Evolutionary conservation across 106 monocot genomes (phyloP), one percentile per base, ranked within the genome.

Genomic region (Acorus gramineus): DNA sequence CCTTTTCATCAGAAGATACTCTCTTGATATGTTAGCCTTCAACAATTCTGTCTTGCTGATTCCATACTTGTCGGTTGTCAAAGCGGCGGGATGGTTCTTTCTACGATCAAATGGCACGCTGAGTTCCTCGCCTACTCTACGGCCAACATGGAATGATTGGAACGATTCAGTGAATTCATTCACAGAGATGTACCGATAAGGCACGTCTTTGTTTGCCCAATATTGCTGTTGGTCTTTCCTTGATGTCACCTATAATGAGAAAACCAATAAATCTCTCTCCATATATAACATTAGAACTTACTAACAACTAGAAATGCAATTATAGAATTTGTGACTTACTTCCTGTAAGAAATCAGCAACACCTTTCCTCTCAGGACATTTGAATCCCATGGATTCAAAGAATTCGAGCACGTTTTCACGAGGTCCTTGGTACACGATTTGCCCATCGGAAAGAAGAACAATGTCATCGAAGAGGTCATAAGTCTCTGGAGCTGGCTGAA

Each of bases 401-500:
- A 88, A 88, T 13, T 77, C 77, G 2, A 83, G 73, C 45, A 83
- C 77, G 52, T 80, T 47, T 48, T 80, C 77, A 9, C 81, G 68
- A 45, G 79, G 75, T 14, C 86, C 86, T 50, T 86, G 82, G 50
- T 82, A 86, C 4, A 86, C 73, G 67, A 85, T 76, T 50, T 85
- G 67, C 49, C 85, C 85, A 50, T 85, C 85, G 4, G 85, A 85
- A 14, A 85, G 73, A 57, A 86, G 82, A 66, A 86, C 10, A 46
- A 86, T 72, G 60, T 86, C 82, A 70, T 86, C 86, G 63, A 86
- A 86, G 52, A 82, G 81, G 10, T 79, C 81, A 52, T 72, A 85
- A 2, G 85, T 85, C 70, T 85, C 85, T 3, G 85, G 85, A 4
- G 86, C 82, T 56, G 86, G 86, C 57, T 86, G 86, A 57, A 86